A percentile compares a stretch with the other conserved stretches of the same genome.
Evolutionary conservation across 2,329 filamentous ascomycete genomes (phyloP).

Genomic region (Fusarium pilosicola): DNA sequence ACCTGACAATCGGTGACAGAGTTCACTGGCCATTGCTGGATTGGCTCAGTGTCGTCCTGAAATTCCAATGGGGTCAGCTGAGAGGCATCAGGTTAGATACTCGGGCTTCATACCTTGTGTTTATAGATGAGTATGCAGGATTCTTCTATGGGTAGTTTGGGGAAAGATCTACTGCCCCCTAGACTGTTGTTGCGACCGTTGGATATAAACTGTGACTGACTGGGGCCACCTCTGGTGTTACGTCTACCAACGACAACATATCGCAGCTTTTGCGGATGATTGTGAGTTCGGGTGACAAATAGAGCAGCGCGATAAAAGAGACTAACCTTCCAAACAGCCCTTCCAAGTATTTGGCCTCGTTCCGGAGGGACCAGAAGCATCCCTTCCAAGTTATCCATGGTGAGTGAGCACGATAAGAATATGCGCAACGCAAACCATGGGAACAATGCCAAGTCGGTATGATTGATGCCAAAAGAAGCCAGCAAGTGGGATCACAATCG

Average conservation of each 20-base stretch:
- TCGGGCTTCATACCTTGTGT: conserved; percentile 56
- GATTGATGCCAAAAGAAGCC: conserved; percentile 1
- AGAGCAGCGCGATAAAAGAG: background rate
- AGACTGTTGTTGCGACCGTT: conserved; percentile 52
- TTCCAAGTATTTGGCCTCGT: conserved; percentile 60
- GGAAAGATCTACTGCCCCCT: conserved; percentile 49
- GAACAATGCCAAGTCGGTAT: background rate
- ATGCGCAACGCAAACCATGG: background rate
- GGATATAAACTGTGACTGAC: conserved; percentile 54
- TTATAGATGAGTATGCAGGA: conserved; percentile 66
- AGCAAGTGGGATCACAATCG: conserved; percentile 34
- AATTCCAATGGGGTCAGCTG: conserved; percentile 14
- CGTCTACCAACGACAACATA: conserved; percentile 65
- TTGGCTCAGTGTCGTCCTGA: conserved; percentile 63
- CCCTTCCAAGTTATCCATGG: conserved; percentile 57
- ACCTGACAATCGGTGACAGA: conserved; percentile 67
- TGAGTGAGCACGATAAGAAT: conserved; percentile 11
- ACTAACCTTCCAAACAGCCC: conserved; percentile 63
- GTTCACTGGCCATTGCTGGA: conserved; percentile 63
- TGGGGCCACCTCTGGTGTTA: conserved; percentile 45
- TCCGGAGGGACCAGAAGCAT: conserved; percentile 62
- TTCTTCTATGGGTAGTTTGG: conserved; percentile 52
- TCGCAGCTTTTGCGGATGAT: conserved; percentile 58
- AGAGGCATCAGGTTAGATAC: background rate
- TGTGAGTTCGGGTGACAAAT: conserved; percentile 13